A percentile compares a stretch with the other conserved stretches of the same genome.
Evolutionary conservation across 169 alveolate species (phyloP).

Genomic region (Theileria luwenshuni): DNA sequence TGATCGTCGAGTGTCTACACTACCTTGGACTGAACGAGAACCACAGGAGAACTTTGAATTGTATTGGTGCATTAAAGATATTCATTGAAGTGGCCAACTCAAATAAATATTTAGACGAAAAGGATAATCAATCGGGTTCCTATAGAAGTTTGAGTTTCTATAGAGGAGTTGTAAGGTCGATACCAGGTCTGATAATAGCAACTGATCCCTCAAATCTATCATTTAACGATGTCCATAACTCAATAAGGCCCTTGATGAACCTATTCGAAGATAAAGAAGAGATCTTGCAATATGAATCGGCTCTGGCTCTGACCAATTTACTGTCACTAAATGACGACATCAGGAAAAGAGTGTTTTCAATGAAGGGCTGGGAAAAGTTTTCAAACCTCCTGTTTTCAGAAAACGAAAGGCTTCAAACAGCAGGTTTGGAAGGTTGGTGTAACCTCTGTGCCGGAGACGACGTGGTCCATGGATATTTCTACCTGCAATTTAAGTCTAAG

Average conservation of each 20-base stretch:
- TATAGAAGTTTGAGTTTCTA: background rate
- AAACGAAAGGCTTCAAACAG: conserved; percentile 58
- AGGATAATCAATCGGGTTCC: background rate
- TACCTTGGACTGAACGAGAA: conserved; percentile 31
- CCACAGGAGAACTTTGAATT: conserved; percentile 30
- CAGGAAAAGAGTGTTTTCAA: conserved; percentile 33
- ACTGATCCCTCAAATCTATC: conserved; percentile 39
- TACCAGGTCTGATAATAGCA: conserved; percentile 42
- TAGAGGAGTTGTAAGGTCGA: conserved; percentile 39
- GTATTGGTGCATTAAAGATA: conserved; percentile 49
- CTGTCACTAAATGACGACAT: conserved; percentile 41
- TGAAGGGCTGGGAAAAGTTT: conserved; percentile 59
- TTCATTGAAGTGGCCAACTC: conserved; percentile 34
- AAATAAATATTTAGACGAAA: conserved; percentile 3
- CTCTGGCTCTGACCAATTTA: conserved; percentile 59
- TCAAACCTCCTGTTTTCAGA: conserved; percentile 54
- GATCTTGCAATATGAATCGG: conserved; percentile 63
- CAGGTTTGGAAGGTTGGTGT: conserved; percentile 71
- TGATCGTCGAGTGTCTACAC: conserved; percentile 56
- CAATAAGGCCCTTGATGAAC: conserved; percentile 53
- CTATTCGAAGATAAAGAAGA: conserved; percentile 48
- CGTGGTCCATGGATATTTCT: conserved; percentile 36
- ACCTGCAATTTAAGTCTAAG: conserved; percentile 18
- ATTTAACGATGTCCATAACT: conserved; percentile 55
- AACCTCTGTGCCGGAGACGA: conserved; percentile 55